Conservation (phyloP, 2,329 filamentous ascomycete genomes). For the Claviceps purpurea region DNA sequence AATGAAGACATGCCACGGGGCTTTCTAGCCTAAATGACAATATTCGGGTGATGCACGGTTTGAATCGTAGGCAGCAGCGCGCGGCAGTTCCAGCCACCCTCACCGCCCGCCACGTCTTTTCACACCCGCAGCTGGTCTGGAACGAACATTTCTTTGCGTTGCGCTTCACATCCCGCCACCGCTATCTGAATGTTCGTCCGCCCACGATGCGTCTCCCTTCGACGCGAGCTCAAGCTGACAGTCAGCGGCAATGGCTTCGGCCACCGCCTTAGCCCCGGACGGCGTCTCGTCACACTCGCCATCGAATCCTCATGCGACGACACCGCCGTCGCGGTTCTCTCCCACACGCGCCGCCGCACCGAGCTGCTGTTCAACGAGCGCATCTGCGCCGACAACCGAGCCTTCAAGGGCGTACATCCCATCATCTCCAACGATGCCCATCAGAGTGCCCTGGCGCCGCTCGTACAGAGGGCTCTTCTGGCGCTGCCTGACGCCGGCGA, state of each 20-base stretch:
- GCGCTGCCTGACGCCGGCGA: constrained; percentile 27
- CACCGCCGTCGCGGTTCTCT: constrained; percentile 74
- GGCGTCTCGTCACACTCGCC: constrained; percentile 45
- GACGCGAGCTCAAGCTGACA: background rate
- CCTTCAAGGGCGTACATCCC: constrained; percentile 69
- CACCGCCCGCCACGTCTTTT: background rate
- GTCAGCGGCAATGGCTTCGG: too few relatives aligned
- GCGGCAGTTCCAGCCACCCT: too few relatives aligned
- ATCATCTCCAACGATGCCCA: constrained; percentile 64
- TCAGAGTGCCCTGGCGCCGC: constrained; percentile 50
- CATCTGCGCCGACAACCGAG: constrained; percentile 64
- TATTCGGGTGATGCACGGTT: too few relatives aligned
- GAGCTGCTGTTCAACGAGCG: constrained; percentile 67
- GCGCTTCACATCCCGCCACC: background rate
- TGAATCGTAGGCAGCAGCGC: too few relatives aligned
- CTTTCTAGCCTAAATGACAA: too few relatives aligned
- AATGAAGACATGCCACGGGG: too few relatives aligned
- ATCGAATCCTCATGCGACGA: constrained; percentile 88
- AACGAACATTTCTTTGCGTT: too few relatives aligned
- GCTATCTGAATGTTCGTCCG: constrained; percentile 1
- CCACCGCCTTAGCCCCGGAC: constrained; percentile 3
- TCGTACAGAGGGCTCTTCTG: constrained; percentile 52
- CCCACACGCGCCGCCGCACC: constrained; percentile 36
- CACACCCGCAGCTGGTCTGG: background rate
- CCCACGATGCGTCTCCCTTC: constrained; percentile 1